Evolutionary conservation across 208 protist genomes (phyloP), one percentile per base, ranked within the genome.

Genomic region (Acanthamoeba healyi): DNA sequence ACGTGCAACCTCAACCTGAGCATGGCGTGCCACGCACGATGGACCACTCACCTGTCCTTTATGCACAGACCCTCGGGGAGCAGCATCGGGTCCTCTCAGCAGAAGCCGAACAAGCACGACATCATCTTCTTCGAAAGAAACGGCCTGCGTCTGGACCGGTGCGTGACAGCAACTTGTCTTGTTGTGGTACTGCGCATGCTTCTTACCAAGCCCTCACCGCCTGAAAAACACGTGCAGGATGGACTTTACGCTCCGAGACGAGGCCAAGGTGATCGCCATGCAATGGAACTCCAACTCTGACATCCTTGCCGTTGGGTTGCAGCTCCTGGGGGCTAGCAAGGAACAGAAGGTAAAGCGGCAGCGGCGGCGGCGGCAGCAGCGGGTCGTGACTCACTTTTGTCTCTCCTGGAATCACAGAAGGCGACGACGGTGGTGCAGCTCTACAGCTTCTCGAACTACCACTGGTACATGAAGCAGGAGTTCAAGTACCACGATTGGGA

Each of bases 41-140:
- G 6, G 38, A 6, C 12, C 19, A 84, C 14, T 54, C 74, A 84
- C 24, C 12, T 32, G 9, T 7, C 10, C 6, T 63, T 22, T 36
- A 2, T 32, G 22, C 6, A 51, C 42, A 95, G 94, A n/a, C 95
- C 96, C 9, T 86, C 40, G 40, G 96, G 96, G 7, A 89, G 67
- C 32, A 81, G 96, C 17, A 95, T 97, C 56, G 96, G 93, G 2
- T 40, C 70, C n/a, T 38, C 61, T 5, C 91, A 96, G 44, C 94
- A 88, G 46, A 49, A 86, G 51, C 91, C 95, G 32, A 84, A 94
- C n/a, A 84, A 92, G 54, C 94, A 96, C 72, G 92, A 97, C 81
- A 92, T 97, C 40, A 56, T 96, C 38, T 96, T 97, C 36, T 97
- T 96, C 72, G 96, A 97, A 74, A 58, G 96, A 15, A 97, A 97